Base-by-base conservation (phyloP, 1,284 basidiomycete species). In the Stygiomarasmius scandens region DNA sequence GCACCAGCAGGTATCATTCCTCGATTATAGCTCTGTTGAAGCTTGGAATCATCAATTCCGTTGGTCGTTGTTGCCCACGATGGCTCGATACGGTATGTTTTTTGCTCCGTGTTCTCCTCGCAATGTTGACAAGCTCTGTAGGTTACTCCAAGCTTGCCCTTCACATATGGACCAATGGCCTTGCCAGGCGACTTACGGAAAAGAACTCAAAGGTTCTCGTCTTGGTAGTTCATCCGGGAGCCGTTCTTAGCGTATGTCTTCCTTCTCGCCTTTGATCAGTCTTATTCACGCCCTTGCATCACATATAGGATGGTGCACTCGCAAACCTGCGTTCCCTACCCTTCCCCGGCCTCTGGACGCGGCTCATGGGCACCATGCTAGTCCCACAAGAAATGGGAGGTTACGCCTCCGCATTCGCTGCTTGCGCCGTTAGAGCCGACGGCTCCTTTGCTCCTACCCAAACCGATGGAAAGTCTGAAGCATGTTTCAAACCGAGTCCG, bases 101-200 rank as follows among this genome's bases (percentile, higher is more conserved):
- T 19, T 19, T 4, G 8, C 38, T 41, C 5, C 55, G 23, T 41
- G 57, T 34, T 23, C 22, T 49, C 41, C 25, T 56, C 58, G 12
- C 53, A 59, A 25, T 58, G 4, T 25, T 68, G 11, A 12, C 16
- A n/a, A 61, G 66, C 12, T 55, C 12, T 12, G 29, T 12, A 69
- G 47, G 52, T 58, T 48, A 63, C 65, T 19, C 63, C 55, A 58
- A 64, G 59, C 27, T 65, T n/a, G 63, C 63, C 14, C 9, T 27
- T 2, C 47, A 49, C 16, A 11, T 29, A 24, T 49, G 47, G 47
- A 3, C 23, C 24, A 49, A 49, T 19, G 2, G 16, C 16, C 47
- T 49, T 29, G 47, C 47, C n/a, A 49, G 29, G 16, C 22, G 14
- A 25, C 16, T 49, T 2, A 27, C 22, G 9, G 24, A 24, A 11